These are phyloP conservation scores for Trichoderma virens DNA, from an alignment of 495 filamentous ascomycete genomes.

Conservation along the genomic window DNA sequence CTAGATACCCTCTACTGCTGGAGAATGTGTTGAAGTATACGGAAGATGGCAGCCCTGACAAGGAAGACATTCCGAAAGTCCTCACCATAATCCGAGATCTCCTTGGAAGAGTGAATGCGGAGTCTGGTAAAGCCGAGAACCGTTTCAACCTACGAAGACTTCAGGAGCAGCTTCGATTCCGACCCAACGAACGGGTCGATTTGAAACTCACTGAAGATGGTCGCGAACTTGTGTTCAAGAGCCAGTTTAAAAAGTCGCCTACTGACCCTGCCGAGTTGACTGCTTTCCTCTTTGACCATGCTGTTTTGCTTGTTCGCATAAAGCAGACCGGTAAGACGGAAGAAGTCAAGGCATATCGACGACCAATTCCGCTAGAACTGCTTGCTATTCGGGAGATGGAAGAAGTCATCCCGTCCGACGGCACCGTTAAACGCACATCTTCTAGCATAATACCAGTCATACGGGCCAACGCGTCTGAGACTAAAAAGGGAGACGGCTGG, in stretches of 20 bases:
- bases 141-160: conserved; percentile 91
- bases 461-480: conserved; percentile 38
- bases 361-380: conserved; percentile 91
- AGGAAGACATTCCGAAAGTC: conserved; percentile 82
- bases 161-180: conserved; percentile 81
- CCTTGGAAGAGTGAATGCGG: conserved; percentile 79
- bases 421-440: conserved; percentile 75
- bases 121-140: conserved; percentile 96
- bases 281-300: conserved; percentile 93
- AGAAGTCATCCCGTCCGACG: conserved; percentile 74
- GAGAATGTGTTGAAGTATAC: conserved; percentile 88
- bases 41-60: conserved; percentile 77
- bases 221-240: conserved; percentile 88
- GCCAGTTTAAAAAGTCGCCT: conserved; percentile 82
- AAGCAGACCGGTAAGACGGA: conserved; percentile 90
- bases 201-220: conserved; percentile 90
- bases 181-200: conserved; percentile 80
- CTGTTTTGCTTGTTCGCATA: conserved; percentile 77
- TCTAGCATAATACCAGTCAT: conserved; percentile 77
- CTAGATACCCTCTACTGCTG: conserved; percentile 89
- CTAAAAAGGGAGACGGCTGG: conserved; percentile 64
- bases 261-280: conserved; percentile 84
- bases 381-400: conserved; percentile 96
- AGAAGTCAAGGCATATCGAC: conserved; percentile 88
- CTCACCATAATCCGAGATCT: conserved; percentile 78